Conservation (phyloP, 306 rosid species). For the Vigna angularis region DNA sequence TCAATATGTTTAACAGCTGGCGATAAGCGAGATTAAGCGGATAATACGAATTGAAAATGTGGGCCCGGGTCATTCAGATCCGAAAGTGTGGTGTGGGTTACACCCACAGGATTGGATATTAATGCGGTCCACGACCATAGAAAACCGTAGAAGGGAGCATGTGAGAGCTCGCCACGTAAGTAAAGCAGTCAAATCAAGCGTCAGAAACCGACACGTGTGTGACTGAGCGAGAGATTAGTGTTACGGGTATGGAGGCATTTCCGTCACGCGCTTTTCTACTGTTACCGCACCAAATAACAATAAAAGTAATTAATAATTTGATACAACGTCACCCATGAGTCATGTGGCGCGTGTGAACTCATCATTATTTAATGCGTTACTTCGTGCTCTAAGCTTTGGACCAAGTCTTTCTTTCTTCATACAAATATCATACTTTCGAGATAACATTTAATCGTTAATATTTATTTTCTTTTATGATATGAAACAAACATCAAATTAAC, state of each 20-base stretch:
- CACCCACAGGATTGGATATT: not conserved
- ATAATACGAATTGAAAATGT: not conserved
- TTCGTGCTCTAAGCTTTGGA: not conserved
- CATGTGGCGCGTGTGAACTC: constrained; percentile 44
- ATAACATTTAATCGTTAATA: not conserved
- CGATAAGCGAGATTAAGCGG: not conserved
- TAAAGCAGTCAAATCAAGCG: constrained; percentile 40
- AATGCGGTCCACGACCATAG: not conserved
- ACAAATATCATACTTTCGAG: too few relatives aligned
- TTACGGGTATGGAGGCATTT: constrained; percentile 37
- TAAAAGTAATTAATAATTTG: not conserved
- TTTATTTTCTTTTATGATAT: too few relatives aligned
- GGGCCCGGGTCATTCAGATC: constrained; percentile 18
- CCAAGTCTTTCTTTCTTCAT: constrained; percentile 17
- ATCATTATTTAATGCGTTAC: not conserved
- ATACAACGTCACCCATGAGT: constrained; percentile 38
- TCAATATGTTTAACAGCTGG: not conserved
- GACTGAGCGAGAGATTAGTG: constrained; percentile 43
- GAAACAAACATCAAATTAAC: not conserved
- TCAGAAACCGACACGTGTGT: constrained; percentile 43
- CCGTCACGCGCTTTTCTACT: constrained; percentile 44
- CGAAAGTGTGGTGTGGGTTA: not conserved
- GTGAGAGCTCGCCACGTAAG: constrained; percentile 45
- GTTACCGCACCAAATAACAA: not conserved
- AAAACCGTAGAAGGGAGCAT: constrained; percentile 34